Conservation (phyloP, 257 asterid genomes). For the Linaria vulgaris region DNA sequence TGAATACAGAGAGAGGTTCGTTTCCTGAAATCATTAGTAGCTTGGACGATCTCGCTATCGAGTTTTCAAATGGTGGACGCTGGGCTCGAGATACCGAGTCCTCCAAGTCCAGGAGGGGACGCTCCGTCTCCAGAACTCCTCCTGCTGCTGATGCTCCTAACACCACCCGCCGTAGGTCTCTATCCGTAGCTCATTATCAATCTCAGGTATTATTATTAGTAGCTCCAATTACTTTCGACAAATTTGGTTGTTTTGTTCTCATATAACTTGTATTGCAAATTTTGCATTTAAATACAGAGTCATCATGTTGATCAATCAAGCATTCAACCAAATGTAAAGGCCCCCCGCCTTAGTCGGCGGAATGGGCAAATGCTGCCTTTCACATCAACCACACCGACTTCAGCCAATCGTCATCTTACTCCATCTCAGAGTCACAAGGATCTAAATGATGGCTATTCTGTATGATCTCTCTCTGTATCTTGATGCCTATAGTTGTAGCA, state of each 20-base stretch:
- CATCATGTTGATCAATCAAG: conserved; percentile 56
- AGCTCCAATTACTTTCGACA: conserved; percentile 43
- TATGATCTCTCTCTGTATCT: conserved; percentile 44
- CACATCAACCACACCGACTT: conserved; percentile 38
- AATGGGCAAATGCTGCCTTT: conserved; percentile 33
- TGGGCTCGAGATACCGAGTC: conserved; percentile 88
- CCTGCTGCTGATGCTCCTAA: conserved; percentile 41
- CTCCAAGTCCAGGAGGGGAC: conserved; percentile 68
- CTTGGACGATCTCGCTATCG: conserved; percentile 82
- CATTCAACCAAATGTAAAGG: conserved; percentile 35
- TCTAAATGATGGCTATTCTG: conserved; percentile 74
- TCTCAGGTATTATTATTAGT: conserved; percentile 57
- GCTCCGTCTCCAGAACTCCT: conserved; percentile 64
- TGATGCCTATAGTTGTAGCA: not conserved
- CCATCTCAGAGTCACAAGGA: conserved; percentile 62
- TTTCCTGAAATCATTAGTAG: conserved; percentile 76
- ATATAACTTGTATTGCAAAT: conserved; percentile 15
- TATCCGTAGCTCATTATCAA: conserved; percentile 65
- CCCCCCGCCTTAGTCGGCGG: conserved; percentile 36
- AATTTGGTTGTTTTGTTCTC: conserved; percentile 8
- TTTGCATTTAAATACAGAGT: conserved; percentile 42
- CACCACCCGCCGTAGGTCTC: conserved; percentile 71
- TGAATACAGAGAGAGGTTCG: conserved; percentile 76
- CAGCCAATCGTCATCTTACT: conserved; percentile 45
- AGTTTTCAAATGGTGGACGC: conserved; percentile 68